These are phyloP conservation scores for Hibiscus mutabilis DNA, from an alignment of 345 rosid species.

Conservation along the genomic window DNA sequence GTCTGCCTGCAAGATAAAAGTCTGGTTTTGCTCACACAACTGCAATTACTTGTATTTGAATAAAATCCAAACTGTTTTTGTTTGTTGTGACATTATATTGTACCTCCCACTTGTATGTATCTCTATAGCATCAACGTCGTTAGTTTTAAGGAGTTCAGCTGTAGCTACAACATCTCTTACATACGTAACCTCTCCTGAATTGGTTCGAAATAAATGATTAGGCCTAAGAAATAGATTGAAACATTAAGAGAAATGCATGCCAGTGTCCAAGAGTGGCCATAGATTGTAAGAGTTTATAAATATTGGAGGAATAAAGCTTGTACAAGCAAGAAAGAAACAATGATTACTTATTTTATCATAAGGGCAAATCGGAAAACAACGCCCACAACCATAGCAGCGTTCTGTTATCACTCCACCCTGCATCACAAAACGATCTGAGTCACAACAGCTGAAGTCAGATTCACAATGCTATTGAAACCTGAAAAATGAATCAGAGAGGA, in stretches of 20 bases:
- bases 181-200: conserved; percentile 35
- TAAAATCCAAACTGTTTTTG: not conserved
- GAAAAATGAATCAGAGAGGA: not conserved
- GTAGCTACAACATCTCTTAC: conserved; percentile 43
- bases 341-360: conserved; percentile 50
- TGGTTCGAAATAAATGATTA: conserved; percentile 8
- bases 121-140: conserved; percentile 53
- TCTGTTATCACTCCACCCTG: conserved; percentile 54
- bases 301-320: not conserved
- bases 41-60: not conserved
- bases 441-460: not conserved
- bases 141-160: conserved; percentile 37
- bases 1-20: conserved; percentile 30
- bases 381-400: conserved; percentile 60
- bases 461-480: not conserved
- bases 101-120: conserved; percentile 61
- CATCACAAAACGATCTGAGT: too few species aligned
- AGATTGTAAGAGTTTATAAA: not conserved
- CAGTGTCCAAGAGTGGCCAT: not conserved
- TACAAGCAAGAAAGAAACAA: not conserved
- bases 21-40: not conserved
- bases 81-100: not conserved
- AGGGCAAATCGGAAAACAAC: conserved; percentile 57
- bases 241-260: not conserved
- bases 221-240: not conserved